Percentiles rank a stretch among this genome's conserved stretches.
phyloP scores from a whole-genome alignment of 2,329 filamentous ascomycete species.

The Monosporascus sp. region DNA sequence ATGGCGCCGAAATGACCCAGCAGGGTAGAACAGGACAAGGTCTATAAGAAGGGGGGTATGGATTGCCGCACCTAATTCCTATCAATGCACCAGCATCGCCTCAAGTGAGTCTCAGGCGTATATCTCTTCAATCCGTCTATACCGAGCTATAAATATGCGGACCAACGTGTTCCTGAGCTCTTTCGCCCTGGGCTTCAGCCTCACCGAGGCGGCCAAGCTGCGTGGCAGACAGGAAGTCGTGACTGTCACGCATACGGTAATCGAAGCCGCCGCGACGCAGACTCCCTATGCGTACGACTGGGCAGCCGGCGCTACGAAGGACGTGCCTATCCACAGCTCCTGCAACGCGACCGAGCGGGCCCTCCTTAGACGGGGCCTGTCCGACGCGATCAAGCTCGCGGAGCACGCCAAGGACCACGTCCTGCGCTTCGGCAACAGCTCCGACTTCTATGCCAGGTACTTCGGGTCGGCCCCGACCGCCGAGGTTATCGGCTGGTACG shows the following conservation, averaged over 20 bases:
- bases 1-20: background rate
- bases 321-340: slow-evolving; percentile 53
- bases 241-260: slow-evolving; percentile 10
- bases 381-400: slow-evolving; percentile 53
- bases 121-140: background rate
- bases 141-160: slow-evolving; percentile 2
- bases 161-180: slow-evolving; percentile 4
- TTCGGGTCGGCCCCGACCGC: slow-evolving; percentile 57
- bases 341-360: slow-evolving; percentile 58
- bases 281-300: slow-evolving; percentile 9
- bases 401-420: slow-evolving; percentile 59
- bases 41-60: background rate
- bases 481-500: slow-evolving; percentile 56
- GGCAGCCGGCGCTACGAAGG: slow-evolving; percentile 12
- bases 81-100: background rate
- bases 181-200: slow-evolving; percentile 3
- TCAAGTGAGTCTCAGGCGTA: background rate
- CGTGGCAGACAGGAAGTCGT: slow-evolving; percentile 5
- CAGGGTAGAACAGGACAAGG: background rate
- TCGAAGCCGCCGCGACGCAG: background rate
- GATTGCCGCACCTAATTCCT: background rate
- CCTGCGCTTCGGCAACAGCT: slow-evolving; percentile 50
- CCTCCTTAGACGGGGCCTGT: slow-evolving; percentile 51
- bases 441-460: slow-evolving; percentile 58
- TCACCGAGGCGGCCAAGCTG: slow-evolving; percentile 1